Conservation (phyloP, 192 early-diverging fungal species). For the Rhizophagus sp. region DNA sequence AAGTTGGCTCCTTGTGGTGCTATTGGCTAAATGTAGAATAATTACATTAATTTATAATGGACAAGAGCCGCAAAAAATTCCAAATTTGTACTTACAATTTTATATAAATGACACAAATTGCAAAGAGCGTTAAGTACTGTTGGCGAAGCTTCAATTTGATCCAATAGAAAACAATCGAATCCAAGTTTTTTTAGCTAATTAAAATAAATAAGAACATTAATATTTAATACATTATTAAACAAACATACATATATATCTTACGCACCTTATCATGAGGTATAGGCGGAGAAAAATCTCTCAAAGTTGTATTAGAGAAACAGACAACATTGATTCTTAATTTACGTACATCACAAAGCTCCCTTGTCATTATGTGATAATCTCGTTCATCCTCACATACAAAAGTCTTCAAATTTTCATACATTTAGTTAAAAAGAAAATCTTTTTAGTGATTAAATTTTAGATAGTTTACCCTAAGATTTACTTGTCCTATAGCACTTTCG, state of each 20-base stretch:
- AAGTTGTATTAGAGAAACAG: conserved; percentile 37
- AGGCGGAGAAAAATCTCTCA: conserved; percentile 40
- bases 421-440: not conserved
- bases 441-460: not conserved
- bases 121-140: conserved; percentile 68
- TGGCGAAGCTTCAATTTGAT: conserved; percentile 73
- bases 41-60: not conserved
- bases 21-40: conserved; percentile 33
- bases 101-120: conserved; percentile 57
- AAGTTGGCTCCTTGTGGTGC: conserved; percentile 11
- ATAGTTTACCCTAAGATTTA: not conserved
- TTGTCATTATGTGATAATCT: conserved; percentile 76
- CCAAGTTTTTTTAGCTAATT: conserved; percentile 56
- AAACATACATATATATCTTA: not conserved
- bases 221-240: not conserved
- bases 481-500: conserved; percentile 46
- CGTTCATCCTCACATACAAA: conserved; percentile 77
- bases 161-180: conserved; percentile 75
- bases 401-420: conserved; percentile 44
- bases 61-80: not conserved
- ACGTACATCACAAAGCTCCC: conserved; percentile 61
- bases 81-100: conserved; percentile 41
- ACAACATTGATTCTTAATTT: conserved; percentile 65
- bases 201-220: not conserved
- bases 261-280: conserved; percentile 33